Evolutionary conservation across 1,284 basidiomycete genomes (phyloP).

Genomic region (Schizophyllum commune): DNA sequence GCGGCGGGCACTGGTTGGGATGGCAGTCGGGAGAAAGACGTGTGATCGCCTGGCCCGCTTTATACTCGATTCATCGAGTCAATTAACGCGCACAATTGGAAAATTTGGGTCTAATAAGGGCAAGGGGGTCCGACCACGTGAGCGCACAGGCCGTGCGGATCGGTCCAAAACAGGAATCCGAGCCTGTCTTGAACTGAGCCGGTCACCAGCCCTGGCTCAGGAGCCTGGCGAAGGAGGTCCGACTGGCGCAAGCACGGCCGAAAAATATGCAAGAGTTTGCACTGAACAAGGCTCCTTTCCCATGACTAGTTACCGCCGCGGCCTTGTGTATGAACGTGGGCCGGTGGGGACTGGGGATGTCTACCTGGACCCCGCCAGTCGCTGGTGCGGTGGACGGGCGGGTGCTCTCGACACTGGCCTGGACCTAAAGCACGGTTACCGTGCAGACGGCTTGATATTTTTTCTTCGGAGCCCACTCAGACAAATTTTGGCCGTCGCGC

Average conservation of each 20-base stretch:
- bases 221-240: neutral
- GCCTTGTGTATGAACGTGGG: neutral
- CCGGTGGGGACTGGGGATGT: neutral
- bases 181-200: neutral
- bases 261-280: neutral
- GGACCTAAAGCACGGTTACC: neutral
- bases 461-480: neutral
- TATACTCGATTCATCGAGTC: neutral
- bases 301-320: neutral
- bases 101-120: neutral
- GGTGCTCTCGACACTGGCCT: neutral
- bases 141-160: neutral
- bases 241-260: neutral
- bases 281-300: neutral
- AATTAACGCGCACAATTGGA: neutral
- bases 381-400: neutral
- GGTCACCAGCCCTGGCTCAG: neutral
- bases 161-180: neutral
- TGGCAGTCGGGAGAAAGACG: neutral
- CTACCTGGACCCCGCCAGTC: neutral
- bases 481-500: neutral
- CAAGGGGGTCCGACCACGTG: neutral
- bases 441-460: neutral
- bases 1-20: constrained; percentile 7
- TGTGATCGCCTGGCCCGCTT: neutral